Percentiles rank a stretch among this genome's conserved stretches.
Conservation (phyloP, 1,139 yeast species). For the Candida sp. region DNA sequence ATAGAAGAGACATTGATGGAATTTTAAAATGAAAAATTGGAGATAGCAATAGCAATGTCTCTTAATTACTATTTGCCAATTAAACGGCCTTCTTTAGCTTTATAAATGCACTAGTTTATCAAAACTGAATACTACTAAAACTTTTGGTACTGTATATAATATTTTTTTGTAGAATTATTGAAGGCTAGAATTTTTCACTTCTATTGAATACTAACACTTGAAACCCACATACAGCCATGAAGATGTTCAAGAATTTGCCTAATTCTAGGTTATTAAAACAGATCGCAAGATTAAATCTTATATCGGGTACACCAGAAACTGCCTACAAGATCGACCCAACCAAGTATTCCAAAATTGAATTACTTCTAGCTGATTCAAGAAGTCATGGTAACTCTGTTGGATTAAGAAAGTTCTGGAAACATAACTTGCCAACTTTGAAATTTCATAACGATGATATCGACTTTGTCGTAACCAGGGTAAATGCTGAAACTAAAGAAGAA, state of each 20-base stretch:
- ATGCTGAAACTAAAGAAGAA: slow-evolving; percentile 34
- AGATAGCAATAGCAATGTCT: too few relatives aligned
- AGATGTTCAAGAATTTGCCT: neutral
- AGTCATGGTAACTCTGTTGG: slow-evolving; percentile 33
- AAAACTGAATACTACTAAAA: too few relatives aligned
- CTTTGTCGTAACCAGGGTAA: slow-evolving; percentile 58
- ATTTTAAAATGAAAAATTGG: too few relatives aligned
- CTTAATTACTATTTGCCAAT: too few relatives aligned
- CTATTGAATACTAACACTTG: too few relatives aligned
- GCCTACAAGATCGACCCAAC: slow-evolving; percentile 29
- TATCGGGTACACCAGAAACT: slow-evolving; percentile 36
- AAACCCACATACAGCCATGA: neutral
- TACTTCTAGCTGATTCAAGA: slow-evolving; percentile 24
- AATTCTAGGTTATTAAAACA: slow-evolving; percentile 27
- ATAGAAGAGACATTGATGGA: too few relatives aligned
- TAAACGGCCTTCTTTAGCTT: too few relatives aligned
- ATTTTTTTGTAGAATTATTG: too few relatives aligned
- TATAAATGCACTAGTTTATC: too few relatives aligned
- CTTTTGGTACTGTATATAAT: too few relatives aligned
- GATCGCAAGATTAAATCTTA: slow-evolving; percentile 32
- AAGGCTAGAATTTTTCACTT: neutral
- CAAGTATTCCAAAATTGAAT: slow-evolving; percentile 23
- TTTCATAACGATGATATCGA: slow-evolving; percentile 76
- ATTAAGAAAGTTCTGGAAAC: slow-evolving; percentile 61
- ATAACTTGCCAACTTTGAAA: slow-evolving; percentile 69